Evolutionary conservation across 1,284 basidiomycete genomes (phyloP).

Genomic region (Cystobasidium sp.): DNA sequence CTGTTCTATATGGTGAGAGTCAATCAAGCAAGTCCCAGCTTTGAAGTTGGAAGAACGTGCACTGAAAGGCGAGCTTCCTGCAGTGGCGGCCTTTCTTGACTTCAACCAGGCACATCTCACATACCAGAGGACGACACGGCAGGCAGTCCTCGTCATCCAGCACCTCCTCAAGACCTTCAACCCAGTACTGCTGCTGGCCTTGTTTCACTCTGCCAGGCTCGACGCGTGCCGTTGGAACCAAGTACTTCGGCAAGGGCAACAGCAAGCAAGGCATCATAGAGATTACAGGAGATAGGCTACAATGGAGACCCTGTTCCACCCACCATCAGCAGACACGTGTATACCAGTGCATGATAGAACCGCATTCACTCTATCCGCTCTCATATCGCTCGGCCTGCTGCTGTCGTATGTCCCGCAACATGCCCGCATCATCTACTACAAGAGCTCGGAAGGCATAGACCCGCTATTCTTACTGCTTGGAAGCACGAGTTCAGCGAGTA

Average conservation of each 20-base stretch:
- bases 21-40: no score
- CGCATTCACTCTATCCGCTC: conserved; percentile 32
- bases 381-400: conserved; percentile 66
- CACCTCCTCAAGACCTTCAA: no score
- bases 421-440: conserved; percentile 71
- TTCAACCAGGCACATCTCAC: no score
- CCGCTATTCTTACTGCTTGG: conserved; percentile 88
- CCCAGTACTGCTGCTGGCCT: no score
- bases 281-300: no score
- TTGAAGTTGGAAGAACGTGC: no score
- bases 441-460: conserved; percentile 53
- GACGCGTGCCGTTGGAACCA: background rate
- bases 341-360: conserved; percentile 27
- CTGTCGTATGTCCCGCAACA: conserved; percentile 89
- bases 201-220: no score
- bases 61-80: no score
- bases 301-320: conserved; percentile 15
- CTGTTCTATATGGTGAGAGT: no score
- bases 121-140: no score
- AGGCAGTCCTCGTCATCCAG: no score
- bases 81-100: no score
- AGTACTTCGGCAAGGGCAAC: background rate
- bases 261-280: background rate
- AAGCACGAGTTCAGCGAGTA: conserved; percentile 64
- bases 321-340: conserved; percentile 41